Evolutionary conservation across 2,329 filamentous ascomycete genomes (phyloP).

Genomic region (Metarhizium brunneum): DNA sequence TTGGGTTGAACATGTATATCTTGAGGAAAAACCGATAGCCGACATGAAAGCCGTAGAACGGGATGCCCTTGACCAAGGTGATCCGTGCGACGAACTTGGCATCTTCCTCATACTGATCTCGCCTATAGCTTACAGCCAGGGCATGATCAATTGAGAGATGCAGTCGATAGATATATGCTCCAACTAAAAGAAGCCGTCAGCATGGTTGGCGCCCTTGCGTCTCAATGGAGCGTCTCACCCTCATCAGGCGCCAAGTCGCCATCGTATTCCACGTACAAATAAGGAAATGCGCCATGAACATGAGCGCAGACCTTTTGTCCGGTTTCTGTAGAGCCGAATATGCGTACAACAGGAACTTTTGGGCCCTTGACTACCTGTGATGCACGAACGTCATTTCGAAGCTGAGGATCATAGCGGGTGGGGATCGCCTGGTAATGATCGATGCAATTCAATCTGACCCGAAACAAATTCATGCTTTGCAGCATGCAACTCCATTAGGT

Average conservation of each 20-base stretch:
- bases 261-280: constrained; percentile 82
- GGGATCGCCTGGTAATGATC: constrained; percentile 84
- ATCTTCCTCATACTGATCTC: constrained; percentile 59
- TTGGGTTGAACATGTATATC: constrained; percentile 84
- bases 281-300: constrained; percentile 91
- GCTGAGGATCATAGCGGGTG: constrained; percentile 69
- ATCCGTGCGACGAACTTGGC: constrained; percentile 78
- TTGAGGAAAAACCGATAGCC: constrained; percentile 89
- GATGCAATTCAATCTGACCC: constrained; percentile 88
- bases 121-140: constrained; percentile 73
- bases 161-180: constrained; percentile 65
- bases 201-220: neutral
- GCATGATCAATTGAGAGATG: constrained; percentile 88
- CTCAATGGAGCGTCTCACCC: constrained; percentile 39
- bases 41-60: constrained; percentile 93
- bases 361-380: constrained; percentile 54
- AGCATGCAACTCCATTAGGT: constrained; percentile 10
- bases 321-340: constrained; percentile 88
- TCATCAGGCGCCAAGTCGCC: constrained; percentile 57
- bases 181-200: constrained; percentile 40
- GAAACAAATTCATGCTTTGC: constrained; percentile 56
- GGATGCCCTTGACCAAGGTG: constrained; percentile 82
- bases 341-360: constrained; percentile 74
- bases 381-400: constrained; percentile 55
- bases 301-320: constrained; percentile 95